These are phyloP conservation scores for Lojkania enalia DNA, from an alignment of 2,329 filamentous ascomycete species.

Conservation along the genomic window DNA sequence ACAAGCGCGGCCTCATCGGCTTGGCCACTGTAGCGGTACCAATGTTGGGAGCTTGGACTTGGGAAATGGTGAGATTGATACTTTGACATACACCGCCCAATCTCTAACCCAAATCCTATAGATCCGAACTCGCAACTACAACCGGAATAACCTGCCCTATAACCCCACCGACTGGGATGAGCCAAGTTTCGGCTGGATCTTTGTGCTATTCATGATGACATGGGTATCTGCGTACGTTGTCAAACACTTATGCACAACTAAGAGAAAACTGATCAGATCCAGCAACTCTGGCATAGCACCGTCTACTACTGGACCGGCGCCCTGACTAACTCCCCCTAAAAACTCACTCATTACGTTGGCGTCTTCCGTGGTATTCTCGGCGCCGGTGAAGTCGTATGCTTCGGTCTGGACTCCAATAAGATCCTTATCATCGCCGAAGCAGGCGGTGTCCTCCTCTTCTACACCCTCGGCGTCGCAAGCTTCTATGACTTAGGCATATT, in stretches of 20 bases:
- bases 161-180: constrained; percentile 35
- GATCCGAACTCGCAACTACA: constrained; percentile 36
- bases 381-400: constrained; percentile 36
- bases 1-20: constrained; percentile 32
- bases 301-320: constrained; percentile 40
- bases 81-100: background rate
- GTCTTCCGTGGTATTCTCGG: constrained; percentile 36
- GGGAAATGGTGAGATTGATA: constrained; percentile 31
- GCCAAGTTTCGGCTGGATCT: constrained; percentile 30
- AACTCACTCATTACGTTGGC: constrained; percentile 36
- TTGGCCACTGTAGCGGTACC: constrained; percentile 30
- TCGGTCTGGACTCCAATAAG: constrained; percentile 36
- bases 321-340: constrained; percentile 36
- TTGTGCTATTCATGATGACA: constrained; percentile 36
- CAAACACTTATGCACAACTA: no score
- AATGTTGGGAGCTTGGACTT: constrained; percentile 33
- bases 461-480: constrained; percentile 27
- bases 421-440: constrained; percentile 35
- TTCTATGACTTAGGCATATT: constrained; percentile 35
- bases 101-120: constrained; percentile 4
- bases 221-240: constrained; percentile 30
- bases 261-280: background rate
- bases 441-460: constrained; percentile 35
- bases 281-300: constrained; percentile 38
- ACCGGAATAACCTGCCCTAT: constrained; percentile 25